These are phyloP conservation scores for Hygrophorus russula DNA, from an alignment of 768 basidiomycete species.

Conservation along the genomic window DNA sequence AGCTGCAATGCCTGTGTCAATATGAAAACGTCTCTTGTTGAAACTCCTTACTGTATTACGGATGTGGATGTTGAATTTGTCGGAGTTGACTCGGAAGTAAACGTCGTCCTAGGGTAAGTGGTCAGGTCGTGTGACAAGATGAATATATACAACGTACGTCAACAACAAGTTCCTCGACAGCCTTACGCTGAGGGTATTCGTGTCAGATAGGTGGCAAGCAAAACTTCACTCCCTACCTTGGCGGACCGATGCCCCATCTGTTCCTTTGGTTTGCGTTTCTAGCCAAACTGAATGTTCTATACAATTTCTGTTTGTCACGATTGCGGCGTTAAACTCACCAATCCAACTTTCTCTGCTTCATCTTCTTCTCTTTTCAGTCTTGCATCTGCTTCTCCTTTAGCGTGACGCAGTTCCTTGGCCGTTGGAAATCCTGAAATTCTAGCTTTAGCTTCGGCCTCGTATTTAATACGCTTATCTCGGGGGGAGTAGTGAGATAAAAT, in stretches of 20 bases:
- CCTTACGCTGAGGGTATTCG: constrained; percentile 25
- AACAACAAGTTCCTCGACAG: constrained; percentile 43
- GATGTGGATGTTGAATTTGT: constrained; percentile 77
- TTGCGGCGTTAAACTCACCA: constrained; percentile 37
- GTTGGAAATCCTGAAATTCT: constrained; percentile 71
- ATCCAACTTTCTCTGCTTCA: constrained; percentile 59
- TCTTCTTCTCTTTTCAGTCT: constrained; percentile 61
- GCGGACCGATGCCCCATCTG: constrained; percentile 32
- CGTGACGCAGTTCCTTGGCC: constrained; percentile 65
- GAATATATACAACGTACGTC: constrained; percentile 36
- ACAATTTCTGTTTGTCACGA: constrained; percentile 5
- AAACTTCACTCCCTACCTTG: constrained; percentile 31
- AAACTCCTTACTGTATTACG: constrained; percentile 61
- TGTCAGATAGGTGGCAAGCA: constrained; percentile 2
- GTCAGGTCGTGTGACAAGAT: constrained; percentile 6
- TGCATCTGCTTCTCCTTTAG: constrained; percentile 53
- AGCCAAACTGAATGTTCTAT: constrained; percentile 14
- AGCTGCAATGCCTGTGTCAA: constrained; percentile 36
- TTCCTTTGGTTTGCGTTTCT: constrained; percentile 59
- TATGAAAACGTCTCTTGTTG: constrained; percentile 1
- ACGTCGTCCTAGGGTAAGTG: constrained; percentile 41
- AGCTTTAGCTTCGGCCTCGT: constrained; percentile 67
- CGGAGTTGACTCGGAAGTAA: constrained; percentile 81
- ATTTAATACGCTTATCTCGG: constrained; percentile 68
- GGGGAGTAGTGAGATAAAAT: constrained; percentile 70